Evolutionary conservation across 2,329 filamentous ascomycete species (phyloP).

Genomic region (Aspergillus clavatus): DNA sequence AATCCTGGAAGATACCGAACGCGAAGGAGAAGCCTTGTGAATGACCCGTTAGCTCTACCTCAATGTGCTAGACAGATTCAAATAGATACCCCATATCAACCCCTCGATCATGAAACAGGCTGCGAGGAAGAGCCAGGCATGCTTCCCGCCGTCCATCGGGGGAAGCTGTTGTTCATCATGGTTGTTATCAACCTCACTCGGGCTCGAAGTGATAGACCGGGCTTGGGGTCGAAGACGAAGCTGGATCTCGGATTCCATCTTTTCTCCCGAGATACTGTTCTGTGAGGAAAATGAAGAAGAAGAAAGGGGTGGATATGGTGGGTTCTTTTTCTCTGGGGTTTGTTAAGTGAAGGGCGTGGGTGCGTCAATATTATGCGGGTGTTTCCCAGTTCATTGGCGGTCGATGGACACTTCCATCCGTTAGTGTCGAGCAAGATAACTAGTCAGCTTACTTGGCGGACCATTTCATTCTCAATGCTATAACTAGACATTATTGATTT

Average conservation of each 20-base stretch:
- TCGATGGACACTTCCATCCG: no score
- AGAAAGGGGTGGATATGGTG: no score
- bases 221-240: background rate
- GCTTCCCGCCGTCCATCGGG: slow-evolving; percentile 34
- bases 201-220: background rate
- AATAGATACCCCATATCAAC: slow-evolving; percentile 48
- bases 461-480: no score
- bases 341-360: background rate
- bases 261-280: background rate
- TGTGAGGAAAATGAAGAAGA: no score
- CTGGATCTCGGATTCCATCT: background rate
- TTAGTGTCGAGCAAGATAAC: no score
- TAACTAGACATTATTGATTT: no score
- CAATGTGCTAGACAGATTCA: background rate
- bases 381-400: no score
- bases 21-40: slow-evolving; percentile 66
- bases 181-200: background rate
- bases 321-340: background rate
- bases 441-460: no score
- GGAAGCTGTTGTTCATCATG: slow-evolving; percentile 22
- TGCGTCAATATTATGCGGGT: background rate
- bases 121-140: slow-evolving; percentile 45
- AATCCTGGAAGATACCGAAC: slow-evolving; percentile 67
- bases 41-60: no score
- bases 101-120: slow-evolving; percentile 51